These are phyloP conservation scores for Harringtonia lauricola DNA, from an alignment of 2,329 filamentous ascomycete species.

Conservation along the genomic window DNA sequence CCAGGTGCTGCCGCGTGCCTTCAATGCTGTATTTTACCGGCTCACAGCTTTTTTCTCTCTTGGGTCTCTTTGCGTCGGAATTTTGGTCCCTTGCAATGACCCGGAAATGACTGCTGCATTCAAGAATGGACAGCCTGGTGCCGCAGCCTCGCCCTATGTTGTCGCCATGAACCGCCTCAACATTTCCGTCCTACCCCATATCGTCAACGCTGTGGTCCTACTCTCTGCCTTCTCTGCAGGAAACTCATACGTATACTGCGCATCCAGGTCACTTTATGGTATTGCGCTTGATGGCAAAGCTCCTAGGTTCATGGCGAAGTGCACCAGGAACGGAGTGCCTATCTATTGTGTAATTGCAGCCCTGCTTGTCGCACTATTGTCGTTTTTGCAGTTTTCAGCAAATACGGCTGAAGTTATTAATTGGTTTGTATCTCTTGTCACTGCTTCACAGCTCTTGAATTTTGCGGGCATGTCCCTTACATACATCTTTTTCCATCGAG, in stretches of 20 bases:
- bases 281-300: slow-evolving; percentile 48
- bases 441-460: slow-evolving; percentile 27
- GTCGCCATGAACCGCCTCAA: slow-evolving; percentile 59
- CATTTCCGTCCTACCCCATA: slow-evolving; percentile 54
- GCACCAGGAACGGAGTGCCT: slow-evolving; percentile 29
- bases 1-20: slow-evolving; percentile 10
- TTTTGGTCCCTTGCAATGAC: slow-evolving; percentile 16
- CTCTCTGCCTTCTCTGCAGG: slow-evolving; percentile 59
- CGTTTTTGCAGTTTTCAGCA: slow-evolving; percentile 27
- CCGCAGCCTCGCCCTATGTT: slow-evolving; percentile 50
- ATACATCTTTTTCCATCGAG: slow-evolving; percentile 33
- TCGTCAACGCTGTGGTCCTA: slow-evolving; percentile 68
- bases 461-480: slow-evolving; percentile 34
- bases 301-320: slow-evolving; percentile 37
- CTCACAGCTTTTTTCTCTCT: slow-evolving; percentile 20
- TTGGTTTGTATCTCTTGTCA: slow-evolving; percentile 27
- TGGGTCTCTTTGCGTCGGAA: slow-evolving; percentile 19
- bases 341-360: slow-evolving; percentile 11
- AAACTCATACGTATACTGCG: slow-evolving; percentile 51
- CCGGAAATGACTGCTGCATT: slow-evolving; percentile 12
- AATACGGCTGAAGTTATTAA: slow-evolving; percentile 24
- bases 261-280: slow-evolving; percentile 47
- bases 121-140: slow-evolving; percentile 2
- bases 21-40: slow-evolving; percentile 17
- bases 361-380: slow-evolving; percentile 15